Evolutionary conservation across 345 rosid species (phyloP).

Genomic region (Corchorus olitorius): DNA sequence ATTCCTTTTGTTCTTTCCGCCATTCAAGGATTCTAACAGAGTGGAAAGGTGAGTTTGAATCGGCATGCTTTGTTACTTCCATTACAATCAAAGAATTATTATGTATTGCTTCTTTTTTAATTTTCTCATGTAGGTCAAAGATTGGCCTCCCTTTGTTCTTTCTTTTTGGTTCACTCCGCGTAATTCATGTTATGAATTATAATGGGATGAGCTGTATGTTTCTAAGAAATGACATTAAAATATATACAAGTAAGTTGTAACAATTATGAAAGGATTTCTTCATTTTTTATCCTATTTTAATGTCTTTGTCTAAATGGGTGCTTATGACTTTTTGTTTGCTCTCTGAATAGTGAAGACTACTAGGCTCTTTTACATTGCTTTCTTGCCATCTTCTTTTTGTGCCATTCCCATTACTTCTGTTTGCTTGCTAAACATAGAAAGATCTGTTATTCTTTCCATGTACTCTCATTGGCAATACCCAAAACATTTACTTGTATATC

Average conservation of each 20-base stretch:
- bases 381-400: not conserved
- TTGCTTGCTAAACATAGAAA: no score
- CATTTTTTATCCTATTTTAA: not conserved
- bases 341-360: no score
- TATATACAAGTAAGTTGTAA: no score
- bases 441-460: no score
- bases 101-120: not conserved
- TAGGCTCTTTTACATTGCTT: not conserved
- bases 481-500: no score
- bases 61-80: slow-evolving; percentile 4
- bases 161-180: not conserved
- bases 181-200: not conserved
- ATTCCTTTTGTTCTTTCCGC: slow-evolving; percentile 8
- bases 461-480: no score
- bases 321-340: not conserved
- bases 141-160: not conserved
- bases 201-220: not conserved
- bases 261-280: not conserved
- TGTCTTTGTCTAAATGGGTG: not conserved
- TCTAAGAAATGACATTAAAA: not conserved
- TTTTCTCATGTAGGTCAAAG: not conserved
- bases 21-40: not conserved
- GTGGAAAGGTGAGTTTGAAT: slow-evolving; percentile 4
- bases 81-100: slow-evolving; percentile 11
- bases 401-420: no score